Evolutionary conservation across 148 eudicot species (phyloP), one percentile per base, ranked within the genome.

Genomic region (Vaccinium myrtillus): DNA sequence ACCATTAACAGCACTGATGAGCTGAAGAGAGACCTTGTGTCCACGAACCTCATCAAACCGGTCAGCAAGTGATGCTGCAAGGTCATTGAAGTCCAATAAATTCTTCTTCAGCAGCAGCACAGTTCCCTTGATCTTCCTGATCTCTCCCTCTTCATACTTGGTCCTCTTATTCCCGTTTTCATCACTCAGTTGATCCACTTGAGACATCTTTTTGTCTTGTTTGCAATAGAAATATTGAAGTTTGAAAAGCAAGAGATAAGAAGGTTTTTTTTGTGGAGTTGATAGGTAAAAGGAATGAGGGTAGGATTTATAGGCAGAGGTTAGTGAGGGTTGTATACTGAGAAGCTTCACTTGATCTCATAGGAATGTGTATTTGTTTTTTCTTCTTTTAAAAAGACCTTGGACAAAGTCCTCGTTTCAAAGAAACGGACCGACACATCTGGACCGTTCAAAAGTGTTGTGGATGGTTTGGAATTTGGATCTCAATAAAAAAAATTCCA

Each of bases 21-120:
- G 94, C 59, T 90, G 94, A 70, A 92, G 77, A 9, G 90, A 90
- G 67, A 92, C 87, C 48, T 84, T 88, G 0, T 85, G 49, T 19
- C 92, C 90, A 11, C 75, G 36, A 12, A 87, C 48, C 83, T 90
- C 94, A 79, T 85, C 84, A 51, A 90, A 75, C 6, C 84, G 63
- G 53, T 91, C 94, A 15, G 77, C 53, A 12, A 86, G 21, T n/a
- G 88, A 84, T 2, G 88, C 88, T 1, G 6, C 70, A 14, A 85
- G 73, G 84, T 90, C 88, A 30, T 84, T 89, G 58, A 90, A 75
- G 65, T 90, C 94, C 79, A 91, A 13, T 0, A 86, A 86, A 27
- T 87, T 89, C 87, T 92, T 92, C 90, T 90, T 92, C 90, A 90
- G 86, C 85, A 90, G 77, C 88, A 92, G 89, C 11, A 82, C 92